These are phyloP conservation scores for Candida maesae DNA, from an alignment of 805 yeast genomes.

Conservation along the genomic window DNA sequence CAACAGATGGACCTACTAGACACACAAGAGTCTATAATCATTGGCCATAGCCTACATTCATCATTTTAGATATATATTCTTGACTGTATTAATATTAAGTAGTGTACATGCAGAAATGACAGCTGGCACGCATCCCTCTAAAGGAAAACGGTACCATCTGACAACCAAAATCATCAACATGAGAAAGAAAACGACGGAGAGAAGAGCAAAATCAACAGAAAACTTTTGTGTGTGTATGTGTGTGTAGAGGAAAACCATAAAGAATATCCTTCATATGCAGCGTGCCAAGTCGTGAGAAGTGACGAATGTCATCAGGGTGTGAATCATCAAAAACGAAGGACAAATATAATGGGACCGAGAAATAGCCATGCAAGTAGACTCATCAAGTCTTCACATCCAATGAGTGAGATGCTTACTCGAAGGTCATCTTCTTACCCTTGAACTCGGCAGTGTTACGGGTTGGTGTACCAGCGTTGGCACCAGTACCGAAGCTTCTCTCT, in stretches of 20 bases:
- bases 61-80: too few species aligned
- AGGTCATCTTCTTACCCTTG: slow-evolving; percentile 81
- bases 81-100: not conserved
- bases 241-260: too few species aligned
- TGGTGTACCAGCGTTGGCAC: slow-evolving; percentile 45
- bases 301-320: not conserved
- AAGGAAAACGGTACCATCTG: too few species aligned
- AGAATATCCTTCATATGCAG: not conserved
- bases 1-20: too few species aligned
- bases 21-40: too few species aligned
- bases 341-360: too few species aligned
- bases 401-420: slow-evolving; percentile 52
- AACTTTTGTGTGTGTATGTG: slow-evolving; percentile 1
- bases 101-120: not conserved
- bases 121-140: not conserved
- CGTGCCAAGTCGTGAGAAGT: not conserved
- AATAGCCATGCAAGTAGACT: slow-evolving; percentile 2
- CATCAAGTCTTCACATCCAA: too few species aligned
- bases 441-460: slow-evolving; percentile 62
- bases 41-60: too few species aligned
- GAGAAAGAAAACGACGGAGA: not conserved
- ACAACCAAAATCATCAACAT: not conserved
- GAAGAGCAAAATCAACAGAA: not conserved
- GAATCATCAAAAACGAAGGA: too few species aligned
- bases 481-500: slow-evolving; percentile 34